Base-by-base conservation (phyloP, 2,329 filamentous ascomycete genomes). In the Clonostachys solani region DNA sequence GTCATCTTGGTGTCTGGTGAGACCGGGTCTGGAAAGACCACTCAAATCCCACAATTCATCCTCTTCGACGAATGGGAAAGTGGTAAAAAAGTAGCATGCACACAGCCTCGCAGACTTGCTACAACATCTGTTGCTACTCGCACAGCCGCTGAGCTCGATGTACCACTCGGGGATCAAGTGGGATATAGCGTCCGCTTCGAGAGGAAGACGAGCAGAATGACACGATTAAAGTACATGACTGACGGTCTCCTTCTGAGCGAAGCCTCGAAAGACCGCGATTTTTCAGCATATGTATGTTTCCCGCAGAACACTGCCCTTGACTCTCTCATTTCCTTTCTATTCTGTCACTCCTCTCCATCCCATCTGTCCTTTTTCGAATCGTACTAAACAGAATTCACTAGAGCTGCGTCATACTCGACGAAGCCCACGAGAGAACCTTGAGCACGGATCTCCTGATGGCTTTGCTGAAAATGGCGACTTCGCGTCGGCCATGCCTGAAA, bases 41-140 rank as follows among this genome's bases (percentile, higher is more conserved):
- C 51, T 1, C 48, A 57, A 35, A 33, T 55, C 16, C 51, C 50
- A 0, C 51, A 57, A 29, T 33, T 51, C 9, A 29, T 52, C 8
- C 13, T 51, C 0, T 49, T 49, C 33, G 49, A 52, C 16, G 50
- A 51, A n/a, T 53, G 46, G 35, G 45, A 35, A 18, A 50, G 43
- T 38, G 88, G 85, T 6, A 74, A 85, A 62, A 92, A 89, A 61
- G 78, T 96, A n/a, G 91, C 86, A 3, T 94, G 89, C 60, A 96
- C 91, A 0, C 90, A 96, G 56, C 91, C 91, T 5, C 83, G 90
- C 54, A 81, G 91, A 69, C 89, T 95, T 9, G 91, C 91, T 9
- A 90, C 91, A 12, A 95, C 95, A 88, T 89, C 84, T 56, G 89
- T 95, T 29, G 91, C 92, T n/a, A 81, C 86, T 37, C 88, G 91